These are phyloP conservation scores for Conringia planisiliqua DNA, from an alignment of 345 rosid genomes.

Conservation along the genomic window DNA sequence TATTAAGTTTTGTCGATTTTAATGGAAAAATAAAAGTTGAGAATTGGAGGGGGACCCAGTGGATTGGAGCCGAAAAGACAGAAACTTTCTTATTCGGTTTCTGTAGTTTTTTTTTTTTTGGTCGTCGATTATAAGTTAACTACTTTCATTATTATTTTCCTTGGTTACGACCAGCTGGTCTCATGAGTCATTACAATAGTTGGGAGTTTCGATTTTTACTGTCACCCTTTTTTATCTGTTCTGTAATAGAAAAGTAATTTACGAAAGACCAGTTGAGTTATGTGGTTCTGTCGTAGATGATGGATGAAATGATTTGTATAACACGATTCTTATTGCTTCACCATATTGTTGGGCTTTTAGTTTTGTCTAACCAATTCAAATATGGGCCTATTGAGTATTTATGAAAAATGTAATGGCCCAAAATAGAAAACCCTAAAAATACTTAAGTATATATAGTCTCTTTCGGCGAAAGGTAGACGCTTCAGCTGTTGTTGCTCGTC, in stretches of 20 bases:
- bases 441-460: background rate
- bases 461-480: background rate
- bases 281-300: background rate
- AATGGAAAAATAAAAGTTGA: background rate
- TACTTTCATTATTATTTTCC: background rate
- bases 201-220: background rate
- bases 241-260: background rate
- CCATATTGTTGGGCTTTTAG: background rate
- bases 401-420: background rate
- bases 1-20: background rate
- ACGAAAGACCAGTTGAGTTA: background rate
- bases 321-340: too few relatives aligned
- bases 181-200: background rate
- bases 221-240: background rate
- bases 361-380: background rate
- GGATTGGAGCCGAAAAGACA: conserved; percentile 13
- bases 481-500: conserved; percentile 2
- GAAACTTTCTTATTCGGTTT: conserved; percentile 7
- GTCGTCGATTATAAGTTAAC: background rate
- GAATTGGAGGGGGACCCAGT: conserved; percentile 26
- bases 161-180: conserved; percentile 2
- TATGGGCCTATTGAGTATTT: background rate
- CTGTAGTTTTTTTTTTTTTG: background rate
- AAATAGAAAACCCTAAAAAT: background rate
- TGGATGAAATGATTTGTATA: background rate